Evolutionary conservation across 2,329 filamentous ascomycete species (phyloP).

Genomic region (Zymoseptoria ardabiliae): DNA sequence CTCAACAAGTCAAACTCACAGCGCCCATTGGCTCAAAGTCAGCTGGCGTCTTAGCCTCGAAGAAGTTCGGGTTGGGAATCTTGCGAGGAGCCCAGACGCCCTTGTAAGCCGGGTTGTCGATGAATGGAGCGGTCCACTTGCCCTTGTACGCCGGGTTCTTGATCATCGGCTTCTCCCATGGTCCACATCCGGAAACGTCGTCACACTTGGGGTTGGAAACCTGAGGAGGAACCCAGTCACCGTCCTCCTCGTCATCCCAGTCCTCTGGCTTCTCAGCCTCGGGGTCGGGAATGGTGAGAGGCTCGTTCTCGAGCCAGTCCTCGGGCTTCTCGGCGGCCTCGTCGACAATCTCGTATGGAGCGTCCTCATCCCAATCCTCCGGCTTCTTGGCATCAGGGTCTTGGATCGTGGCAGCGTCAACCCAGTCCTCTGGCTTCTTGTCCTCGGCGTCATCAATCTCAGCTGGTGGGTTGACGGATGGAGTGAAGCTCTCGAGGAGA

Average conservation of each 20-base stretch:
- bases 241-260: slow-evolving; percentile 99
- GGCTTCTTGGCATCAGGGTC: slow-evolving; percentile 94
- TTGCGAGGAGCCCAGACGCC: slow-evolving; percentile 88
- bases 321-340: slow-evolving; percentile 85
- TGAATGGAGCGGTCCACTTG: slow-evolving; percentile 88
- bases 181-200: slow-evolving; percentile 86
- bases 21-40: slow-evolving; percentile 98
- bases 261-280: slow-evolving; percentile 97
- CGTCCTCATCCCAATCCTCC: slow-evolving; percentile 98
- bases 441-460: slow-evolving; percentile 96
- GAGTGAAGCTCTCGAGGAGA: slow-evolving; percentile 87
- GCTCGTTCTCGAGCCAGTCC: slow-evolving; percentile 92
- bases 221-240: slow-evolving; percentile 87
- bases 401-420: slow-evolving; percentile 82
- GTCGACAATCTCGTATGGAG: slow-evolving; percentile 91
- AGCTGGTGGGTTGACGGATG: slow-evolving; percentile 84
- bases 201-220: slow-evolving; percentile 94
- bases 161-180: slow-evolving; percentile 85
- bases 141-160: slow-evolving; percentile 98
- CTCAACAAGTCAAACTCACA: slow-evolving; percentile 52
- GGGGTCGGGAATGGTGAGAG: slow-evolving; percentile 75
- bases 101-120: slow-evolving; percentile 99
- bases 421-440: slow-evolving; percentile 90
- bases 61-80: slow-evolving; percentile 95
- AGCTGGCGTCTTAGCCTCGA: slow-evolving; percentile 90